These are phyloP conservation scores for Termitomyces sp. DNA, from an alignment of 768 basidiomycete species.

Conservation along the genomic window DNA sequence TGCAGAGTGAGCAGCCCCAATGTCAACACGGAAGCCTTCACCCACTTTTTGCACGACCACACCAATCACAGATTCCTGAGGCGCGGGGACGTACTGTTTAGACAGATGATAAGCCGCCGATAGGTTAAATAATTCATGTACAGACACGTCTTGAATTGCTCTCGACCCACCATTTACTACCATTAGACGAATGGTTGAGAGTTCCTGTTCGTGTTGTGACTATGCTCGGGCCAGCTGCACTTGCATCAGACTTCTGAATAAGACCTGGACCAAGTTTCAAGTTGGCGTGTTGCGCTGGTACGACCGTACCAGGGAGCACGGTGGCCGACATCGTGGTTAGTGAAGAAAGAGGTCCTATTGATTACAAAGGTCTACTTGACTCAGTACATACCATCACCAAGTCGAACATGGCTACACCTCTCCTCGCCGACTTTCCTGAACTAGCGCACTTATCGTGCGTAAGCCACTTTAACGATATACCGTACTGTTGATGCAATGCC, in stretches of 20 bases:
- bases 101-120: conserved; percentile 1
- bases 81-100: conserved; percentile 80
- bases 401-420: conserved; percentile 33
- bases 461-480: neutral
- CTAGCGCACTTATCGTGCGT: conserved; percentile 66
- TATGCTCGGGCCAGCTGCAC: conserved; percentile 27
- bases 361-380: neutral
- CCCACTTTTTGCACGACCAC: conserved; percentile 74
- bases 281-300: conserved; percentile 70
- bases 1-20: conserved; percentile 84
- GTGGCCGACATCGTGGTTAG: conserved; percentile 41
- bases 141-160: conserved; percentile 78
- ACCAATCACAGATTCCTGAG: conserved; percentile 88
- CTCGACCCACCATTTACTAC: conserved; percentile 87
- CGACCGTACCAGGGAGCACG: conserved; percentile 77
- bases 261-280: conserved; percentile 87
- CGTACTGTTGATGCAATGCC: conserved; percentile 1
- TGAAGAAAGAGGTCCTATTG: conserved; percentile 10
- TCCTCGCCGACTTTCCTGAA: conserved; percentile 66
- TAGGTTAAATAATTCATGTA: conserved; percentile 14
- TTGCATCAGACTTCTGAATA: conserved; percentile 36
- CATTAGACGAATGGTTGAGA: conserved; percentile 64
- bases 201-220: conserved; percentile 66
- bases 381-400: conserved; percentile 1
- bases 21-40: conserved; percentile 91